A percentile compares a stretch with the other conserved stretches of the same genome.
Evolutionary conservation across 306 rosid genomes (phyloP).

Genomic region (Oxytropis ochrocephala): DNA sequence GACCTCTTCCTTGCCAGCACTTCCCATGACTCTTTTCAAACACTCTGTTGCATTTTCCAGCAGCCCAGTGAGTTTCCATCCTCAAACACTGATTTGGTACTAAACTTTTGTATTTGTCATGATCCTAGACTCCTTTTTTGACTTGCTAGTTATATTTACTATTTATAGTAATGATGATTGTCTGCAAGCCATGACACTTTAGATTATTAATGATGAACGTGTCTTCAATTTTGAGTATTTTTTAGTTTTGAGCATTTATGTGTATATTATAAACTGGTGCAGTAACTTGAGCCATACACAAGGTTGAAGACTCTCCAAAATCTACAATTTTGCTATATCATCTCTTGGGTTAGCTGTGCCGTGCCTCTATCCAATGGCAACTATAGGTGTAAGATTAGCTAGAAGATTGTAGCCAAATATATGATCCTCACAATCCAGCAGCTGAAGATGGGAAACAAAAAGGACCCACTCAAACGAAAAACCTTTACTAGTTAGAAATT

Average conservation of each 20-base stretch:
- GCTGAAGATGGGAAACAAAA: background rate
- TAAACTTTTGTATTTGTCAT: background rate
- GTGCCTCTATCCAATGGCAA: background rate
- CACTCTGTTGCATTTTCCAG: background rate
- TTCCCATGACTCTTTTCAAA: background rate
- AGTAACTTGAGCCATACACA: background rate
- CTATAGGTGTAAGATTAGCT: constrained; percentile 1
- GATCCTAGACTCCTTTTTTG: background rate
- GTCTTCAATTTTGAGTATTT: background rate
- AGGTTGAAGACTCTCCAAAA: background rate
- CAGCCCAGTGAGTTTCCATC: background rate
- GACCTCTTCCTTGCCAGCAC: background rate
- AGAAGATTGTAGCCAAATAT: constrained; percentile 13
- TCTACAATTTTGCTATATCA: background rate
- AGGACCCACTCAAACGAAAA: background rate
- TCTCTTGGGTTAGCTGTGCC: background rate
- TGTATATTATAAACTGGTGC: background rate
- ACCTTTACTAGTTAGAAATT: constrained; percentile 2
- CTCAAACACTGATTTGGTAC: background rate
- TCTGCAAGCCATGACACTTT: background rate
- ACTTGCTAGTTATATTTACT: background rate
- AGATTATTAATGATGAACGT: background rate
- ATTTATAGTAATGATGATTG: background rate
- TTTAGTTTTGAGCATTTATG: background rate
- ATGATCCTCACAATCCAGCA: background rate